Percentiles rank a stretch among this genome's conserved stretches.
These are phyloP conservation scores for Gymnopilus junonius DNA, from an alignment of 768 basidiomycete species.

Conservation along the genomic window DNA sequence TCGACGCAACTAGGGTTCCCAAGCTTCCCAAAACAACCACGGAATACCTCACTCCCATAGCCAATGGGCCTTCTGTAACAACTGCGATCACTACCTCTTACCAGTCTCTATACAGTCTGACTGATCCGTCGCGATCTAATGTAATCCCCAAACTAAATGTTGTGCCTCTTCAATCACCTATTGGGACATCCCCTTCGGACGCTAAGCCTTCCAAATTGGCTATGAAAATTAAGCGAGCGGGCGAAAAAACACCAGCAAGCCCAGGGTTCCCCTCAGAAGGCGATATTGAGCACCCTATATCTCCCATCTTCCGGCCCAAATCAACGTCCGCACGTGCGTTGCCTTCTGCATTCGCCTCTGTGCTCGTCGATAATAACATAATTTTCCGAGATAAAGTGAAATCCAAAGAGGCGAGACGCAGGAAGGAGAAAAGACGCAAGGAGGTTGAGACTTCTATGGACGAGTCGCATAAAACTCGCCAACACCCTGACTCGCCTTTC, in stretches of 20 bases:
- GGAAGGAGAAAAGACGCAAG: slow-evolving; percentile 27
- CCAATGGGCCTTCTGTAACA: slow-evolving; percentile 82
- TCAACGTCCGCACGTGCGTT: slow-evolving; percentile 65
- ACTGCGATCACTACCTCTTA: slow-evolving; percentile 86
- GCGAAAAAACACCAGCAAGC: slow-evolving; percentile 39
- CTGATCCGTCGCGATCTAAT: slow-evolving; percentile 48
- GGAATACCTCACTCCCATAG: slow-evolving; percentile 76
- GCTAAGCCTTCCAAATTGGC: slow-evolving; percentile 74
- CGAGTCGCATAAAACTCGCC: neutral
- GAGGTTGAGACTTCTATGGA: neutral
- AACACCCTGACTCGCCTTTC: slow-evolving; percentile 13
- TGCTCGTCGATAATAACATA: slow-evolving; percentile 63
- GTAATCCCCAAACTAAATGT: slow-evolving; percentile 47
- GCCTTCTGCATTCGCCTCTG: slow-evolving; percentile 78
- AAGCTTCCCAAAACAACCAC: slow-evolving; percentile 54
- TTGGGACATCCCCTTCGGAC: slow-evolving; percentile 30
- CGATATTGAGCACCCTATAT: slow-evolving; percentile 41
- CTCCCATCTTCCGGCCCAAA: slow-evolving; percentile 64
- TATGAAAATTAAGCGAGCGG: slow-evolving; percentile 68
- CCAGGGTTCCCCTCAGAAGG: slow-evolving; percentile 35
- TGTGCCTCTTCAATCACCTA: slow-evolving; percentile 41
- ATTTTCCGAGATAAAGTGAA: slow-evolving; percentile 38
- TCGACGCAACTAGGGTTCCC: slow-evolving; percentile 48
- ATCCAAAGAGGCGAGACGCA: slow-evolving; percentile 31
- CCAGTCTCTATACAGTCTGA: slow-evolving; percentile 70